Percentiles rank a stretch among this genome's conserved stretches.
phyloP scores from a whole-genome alignment of 2,329 filamentous ascomycete species.

The Aspergillus bombycis region DNA sequence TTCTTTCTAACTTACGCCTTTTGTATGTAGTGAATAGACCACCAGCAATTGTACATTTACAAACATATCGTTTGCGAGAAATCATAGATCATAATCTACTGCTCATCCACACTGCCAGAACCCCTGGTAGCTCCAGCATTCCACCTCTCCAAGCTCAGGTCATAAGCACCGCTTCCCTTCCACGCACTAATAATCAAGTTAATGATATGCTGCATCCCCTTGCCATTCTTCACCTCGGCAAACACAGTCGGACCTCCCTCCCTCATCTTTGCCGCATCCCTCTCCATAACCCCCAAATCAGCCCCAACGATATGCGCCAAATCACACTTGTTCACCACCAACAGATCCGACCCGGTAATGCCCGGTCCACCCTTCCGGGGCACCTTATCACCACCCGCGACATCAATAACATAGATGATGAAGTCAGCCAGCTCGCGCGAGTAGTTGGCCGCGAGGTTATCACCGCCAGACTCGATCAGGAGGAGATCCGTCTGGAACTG shows the following conservation, averaged over 20 bases:
- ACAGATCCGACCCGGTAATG: constrained; percentile 91
- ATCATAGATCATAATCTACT: background rate
- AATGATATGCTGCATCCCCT: constrained; percentile 83
- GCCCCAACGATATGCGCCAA: constrained; percentile 87
- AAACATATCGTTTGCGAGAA: background rate
- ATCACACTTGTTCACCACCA: constrained; percentile 98
- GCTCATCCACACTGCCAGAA: constrained; percentile 33
- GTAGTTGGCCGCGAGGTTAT: constrained; percentile 98
- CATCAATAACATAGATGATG: constrained; percentile 98
- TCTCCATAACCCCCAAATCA: constrained; percentile 89
- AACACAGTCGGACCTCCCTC: constrained; percentile 96
- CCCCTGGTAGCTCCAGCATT: constrained; percentile 43
- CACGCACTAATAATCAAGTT: constrained; percentile 88
- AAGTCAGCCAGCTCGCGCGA: constrained; percentile 91
- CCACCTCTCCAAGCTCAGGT: constrained; percentile 48
- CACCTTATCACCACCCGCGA: constrained; percentile 94
- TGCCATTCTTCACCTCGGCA: constrained; percentile 92
- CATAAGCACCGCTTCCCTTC: constrained; percentile 80
- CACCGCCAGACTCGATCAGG: constrained; percentile 92
- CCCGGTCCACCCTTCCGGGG: constrained; percentile 94
- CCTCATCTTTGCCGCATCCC: constrained; percentile 90
- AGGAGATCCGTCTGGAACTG: constrained; percentile 81
- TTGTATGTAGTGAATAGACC: background rate
- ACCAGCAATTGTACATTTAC: constrained; percentile 8
- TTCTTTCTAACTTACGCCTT: background rate